Evolutionary conservation across 805 yeast genomes (phyloP).

Genomic region (Candida maltosa): DNA sequence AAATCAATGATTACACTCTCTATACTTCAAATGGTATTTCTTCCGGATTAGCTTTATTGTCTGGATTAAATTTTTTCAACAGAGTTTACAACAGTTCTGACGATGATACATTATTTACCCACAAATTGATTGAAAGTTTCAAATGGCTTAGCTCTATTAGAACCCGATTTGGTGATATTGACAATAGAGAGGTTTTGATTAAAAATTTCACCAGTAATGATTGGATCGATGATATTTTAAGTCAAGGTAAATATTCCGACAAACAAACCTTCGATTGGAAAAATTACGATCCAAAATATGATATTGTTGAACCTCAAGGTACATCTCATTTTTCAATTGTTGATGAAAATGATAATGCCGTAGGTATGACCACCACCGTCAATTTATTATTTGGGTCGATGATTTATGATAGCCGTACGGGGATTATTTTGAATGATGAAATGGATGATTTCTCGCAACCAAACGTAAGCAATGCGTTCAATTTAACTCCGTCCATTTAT

Average conservation of each 20-base stretch:
- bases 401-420: constrained; percentile 79
- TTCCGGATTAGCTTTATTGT: constrained; percentile 76
- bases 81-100: constrained; percentile 21
- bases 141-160: constrained; percentile 91
- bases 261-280: constrained; percentile 60
- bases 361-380: constrained; percentile 84
- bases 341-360: constrained; percentile 73
- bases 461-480: constrained; percentile 67
- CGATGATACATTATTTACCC: constrained; percentile 42
- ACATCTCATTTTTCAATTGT: constrained; percentile 84
- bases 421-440: constrained; percentile 79
- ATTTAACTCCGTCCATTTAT: constrained; percentile 73
- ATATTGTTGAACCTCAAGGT: constrained; percentile 79
- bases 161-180: constrained; percentile 75
- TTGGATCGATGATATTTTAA: constrained; percentile 55
- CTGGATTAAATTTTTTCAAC: constrained; percentile 69
- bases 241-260: constrained; percentile 48
- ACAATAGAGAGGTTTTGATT: constrained; percentile 22
- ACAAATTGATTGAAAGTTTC: constrained; percentile 78
- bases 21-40: constrained; percentile 66
- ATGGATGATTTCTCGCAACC: constrained; percentile 94
- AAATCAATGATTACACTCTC: constrained; percentile 21
- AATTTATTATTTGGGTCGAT: constrained; percentile 80
- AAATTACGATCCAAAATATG: constrained; percentile 77
- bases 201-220: constrained; percentile 42